Conservation (phyloP, 2,329 filamentous ascomycete genomes). For the Rutstroemia sydowiana region DNA sequence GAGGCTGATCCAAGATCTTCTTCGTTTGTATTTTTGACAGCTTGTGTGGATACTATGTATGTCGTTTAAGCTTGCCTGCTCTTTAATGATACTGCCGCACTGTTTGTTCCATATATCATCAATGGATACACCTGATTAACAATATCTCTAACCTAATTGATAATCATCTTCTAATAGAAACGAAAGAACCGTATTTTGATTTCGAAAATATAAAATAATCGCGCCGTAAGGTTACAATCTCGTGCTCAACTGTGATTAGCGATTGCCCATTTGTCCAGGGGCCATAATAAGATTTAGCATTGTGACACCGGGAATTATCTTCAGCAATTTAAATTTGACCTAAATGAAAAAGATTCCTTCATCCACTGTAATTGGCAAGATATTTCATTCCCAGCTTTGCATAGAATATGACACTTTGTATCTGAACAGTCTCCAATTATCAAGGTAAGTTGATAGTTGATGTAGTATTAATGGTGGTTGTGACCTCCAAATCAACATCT, state of each 20-base stretch:
- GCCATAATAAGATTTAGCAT: not conserved
- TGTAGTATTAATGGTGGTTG: not conserved
- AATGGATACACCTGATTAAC: not conserved
- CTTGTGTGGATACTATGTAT: conserved; percentile 5
- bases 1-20: conserved; percentile 5
- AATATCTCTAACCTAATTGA: not conserved
- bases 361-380: not conserved
- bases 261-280: not conserved
- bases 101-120: not conserved
- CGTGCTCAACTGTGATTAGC: not conserved
- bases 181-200: not conserved
- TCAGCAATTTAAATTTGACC: not conserved
- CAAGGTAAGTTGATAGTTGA: not conserved
- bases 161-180: not conserved
- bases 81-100: not conserved
- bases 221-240: too few species aligned
- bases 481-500: not conserved
- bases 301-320: not conserved
- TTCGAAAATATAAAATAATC: too few species aligned
- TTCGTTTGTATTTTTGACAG: conserved; percentile 9
- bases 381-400: too few species aligned
- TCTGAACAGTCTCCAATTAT: not conserved
- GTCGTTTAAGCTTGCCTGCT: conserved; percentile 1
- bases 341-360: not conserved
- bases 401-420: too few species aligned